These are phyloP conservation scores for Lepidium sativum DNA, from an alignment of 345 rosid species.

Conservation along the genomic window DNA sequence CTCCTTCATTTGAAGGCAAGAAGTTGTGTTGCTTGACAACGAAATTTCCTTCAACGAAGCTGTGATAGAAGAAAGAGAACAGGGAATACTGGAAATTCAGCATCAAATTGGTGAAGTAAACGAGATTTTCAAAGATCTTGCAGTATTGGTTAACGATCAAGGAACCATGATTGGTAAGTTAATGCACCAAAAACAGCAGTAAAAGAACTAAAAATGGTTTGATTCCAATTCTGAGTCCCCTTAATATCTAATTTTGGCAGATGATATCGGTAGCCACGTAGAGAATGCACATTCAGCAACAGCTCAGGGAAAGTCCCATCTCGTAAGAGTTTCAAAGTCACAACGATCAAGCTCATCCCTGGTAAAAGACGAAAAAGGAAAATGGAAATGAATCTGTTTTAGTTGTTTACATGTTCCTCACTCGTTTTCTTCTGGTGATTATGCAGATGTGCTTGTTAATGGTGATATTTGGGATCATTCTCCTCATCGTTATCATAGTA, in stretches of 20 bases:
- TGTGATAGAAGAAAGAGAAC: slow-evolving; percentile 84
- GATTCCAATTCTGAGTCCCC: not conserved
- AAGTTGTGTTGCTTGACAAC: slow-evolving; percentile 72
- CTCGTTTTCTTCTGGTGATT: not conserved
- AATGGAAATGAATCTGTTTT: not conserved
- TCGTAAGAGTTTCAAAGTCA: slow-evolving; percentile 69
- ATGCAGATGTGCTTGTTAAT: slow-evolving; percentile 76
- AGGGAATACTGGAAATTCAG: slow-evolving; percentile 80
- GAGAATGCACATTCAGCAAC: slow-evolving; percentile 73
- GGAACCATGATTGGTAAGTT: slow-evolving; percentile 70
- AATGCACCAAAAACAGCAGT: not conserved
- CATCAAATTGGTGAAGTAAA: slow-evolving; percentile 91
- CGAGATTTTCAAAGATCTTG: slow-evolving; percentile 89
- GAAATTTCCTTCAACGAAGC: slow-evolving; percentile 91
- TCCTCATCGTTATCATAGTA: slow-evolving; percentile 71
- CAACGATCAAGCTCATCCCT: slow-evolving; percentile 88
- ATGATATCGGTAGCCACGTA: slow-evolving; percentile 72
- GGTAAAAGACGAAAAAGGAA: slow-evolving; percentile 37
- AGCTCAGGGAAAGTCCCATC: slow-evolving; percentile 67
- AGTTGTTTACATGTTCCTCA: not conserved
- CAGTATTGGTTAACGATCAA: slow-evolving; percentile 86
- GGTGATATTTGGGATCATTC: slow-evolving; percentile 82
- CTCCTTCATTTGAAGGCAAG: slow-evolving; percentile 47
- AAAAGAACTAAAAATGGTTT: not conserved
- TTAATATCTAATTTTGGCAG: slow-evolving; percentile 30